Evolutionary conservation across 176 grass and related monocot species (phyloP).

Genomic region (Themeda triandra): DNA sequence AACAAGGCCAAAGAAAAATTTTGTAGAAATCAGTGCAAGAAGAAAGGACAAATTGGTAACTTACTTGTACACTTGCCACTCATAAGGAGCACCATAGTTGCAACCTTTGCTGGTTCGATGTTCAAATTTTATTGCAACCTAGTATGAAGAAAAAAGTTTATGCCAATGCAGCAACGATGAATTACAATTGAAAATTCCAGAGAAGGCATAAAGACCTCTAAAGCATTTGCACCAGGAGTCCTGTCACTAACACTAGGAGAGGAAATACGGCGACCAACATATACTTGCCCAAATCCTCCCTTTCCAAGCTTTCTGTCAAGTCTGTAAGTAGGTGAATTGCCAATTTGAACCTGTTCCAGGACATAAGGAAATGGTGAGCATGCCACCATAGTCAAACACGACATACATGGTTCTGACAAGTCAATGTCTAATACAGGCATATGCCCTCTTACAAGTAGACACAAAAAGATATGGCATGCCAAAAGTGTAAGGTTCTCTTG

Average conservation of each 20-base stretch:
- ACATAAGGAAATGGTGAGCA: conserved; percentile 17
- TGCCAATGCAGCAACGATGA: background rate
- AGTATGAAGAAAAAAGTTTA: background rate
- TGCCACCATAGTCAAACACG: conserved; percentile 1
- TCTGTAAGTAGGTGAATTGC: conserved; percentile 71
- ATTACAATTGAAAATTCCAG: conserved; percentile 3
- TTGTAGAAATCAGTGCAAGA: background rate
- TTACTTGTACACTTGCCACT: conserved; percentile 97
- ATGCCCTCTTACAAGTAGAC: background rate
- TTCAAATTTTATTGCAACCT: conserved; percentile 97
- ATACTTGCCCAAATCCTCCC: conserved; percentile 97
- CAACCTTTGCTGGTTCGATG: conserved; percentile 92
- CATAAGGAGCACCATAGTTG: conserved; percentile 78
- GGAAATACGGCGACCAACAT: conserved; percentile 70
- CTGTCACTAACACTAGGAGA: conserved; percentile 53
- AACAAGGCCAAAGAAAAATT: background rate
- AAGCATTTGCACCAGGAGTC: conserved; percentile 62
- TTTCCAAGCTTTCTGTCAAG: conserved; percentile 90
- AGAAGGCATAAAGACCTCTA: conserved; percentile 55
- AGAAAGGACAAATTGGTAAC: conserved; percentile 18
- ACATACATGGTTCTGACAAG: background rate
- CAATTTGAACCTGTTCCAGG: conserved; percentile 71
- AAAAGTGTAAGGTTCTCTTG: background rate
- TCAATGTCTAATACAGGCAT: conserved; percentile 3
- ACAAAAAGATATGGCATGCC: background rate